A percentile compares a stretch with the other conserved stretches of the same genome.
These are phyloP conservation scores for Leccinum pallidistipes DNA, from an alignment of 1,284 basidiomycete species.

Conservation along the genomic window DNA sequence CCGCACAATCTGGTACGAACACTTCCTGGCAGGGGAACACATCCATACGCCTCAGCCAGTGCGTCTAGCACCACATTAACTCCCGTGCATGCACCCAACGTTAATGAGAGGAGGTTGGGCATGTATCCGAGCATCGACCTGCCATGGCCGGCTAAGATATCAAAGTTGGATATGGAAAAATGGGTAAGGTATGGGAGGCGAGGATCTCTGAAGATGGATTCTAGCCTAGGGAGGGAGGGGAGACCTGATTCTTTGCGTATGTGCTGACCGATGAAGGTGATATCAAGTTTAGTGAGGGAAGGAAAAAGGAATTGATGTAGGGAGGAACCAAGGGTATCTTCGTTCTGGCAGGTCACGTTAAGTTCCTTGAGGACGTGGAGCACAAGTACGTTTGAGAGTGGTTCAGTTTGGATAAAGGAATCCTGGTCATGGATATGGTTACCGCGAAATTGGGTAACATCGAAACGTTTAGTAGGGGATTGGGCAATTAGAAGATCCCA, in stretches of 20 bases:
- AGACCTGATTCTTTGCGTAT: conserved; percentile 20
- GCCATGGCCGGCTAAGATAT: conserved; percentile 30
- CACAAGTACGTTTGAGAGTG: conserved; percentile 32
- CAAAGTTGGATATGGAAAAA: conserved; percentile 38
- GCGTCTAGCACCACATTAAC: conserved; percentile 27
- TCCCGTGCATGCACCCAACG: conserved; percentile 36
- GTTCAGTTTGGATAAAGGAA: conserved; percentile 22
- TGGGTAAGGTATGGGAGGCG: conserved; percentile 39
- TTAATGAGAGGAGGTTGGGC: conserved; percentile 38
- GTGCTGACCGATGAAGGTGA: conserved; percentile 36
- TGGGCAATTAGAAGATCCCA: conserved; percentile 36
- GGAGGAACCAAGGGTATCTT: conserved; percentile 39
- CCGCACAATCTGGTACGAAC: conserved; percentile 16
- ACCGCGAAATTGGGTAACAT: conserved; percentile 32
- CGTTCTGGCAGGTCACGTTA: conserved; percentile 40
- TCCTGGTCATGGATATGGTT: conserved; percentile 32
- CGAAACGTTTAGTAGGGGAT: conserved; percentile 29
- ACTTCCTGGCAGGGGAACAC: conserved; percentile 10
- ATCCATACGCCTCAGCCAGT: conserved; percentile 33
- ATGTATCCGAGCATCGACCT: conserved; percentile 40
- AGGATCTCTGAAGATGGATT: conserved; percentile 44
- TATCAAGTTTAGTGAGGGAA: conserved; percentile 42
- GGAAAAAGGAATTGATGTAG: conserved; percentile 46
- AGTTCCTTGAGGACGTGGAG: conserved; percentile 41
- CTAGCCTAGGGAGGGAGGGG: conserved; percentile 35